A percentile compares a stretch with the other conserved stretches of the same genome.
Evolutionary conservation across 2,329 filamentous ascomycete genomes (phyloP).

Genomic region (Nemania sp.): DNA sequence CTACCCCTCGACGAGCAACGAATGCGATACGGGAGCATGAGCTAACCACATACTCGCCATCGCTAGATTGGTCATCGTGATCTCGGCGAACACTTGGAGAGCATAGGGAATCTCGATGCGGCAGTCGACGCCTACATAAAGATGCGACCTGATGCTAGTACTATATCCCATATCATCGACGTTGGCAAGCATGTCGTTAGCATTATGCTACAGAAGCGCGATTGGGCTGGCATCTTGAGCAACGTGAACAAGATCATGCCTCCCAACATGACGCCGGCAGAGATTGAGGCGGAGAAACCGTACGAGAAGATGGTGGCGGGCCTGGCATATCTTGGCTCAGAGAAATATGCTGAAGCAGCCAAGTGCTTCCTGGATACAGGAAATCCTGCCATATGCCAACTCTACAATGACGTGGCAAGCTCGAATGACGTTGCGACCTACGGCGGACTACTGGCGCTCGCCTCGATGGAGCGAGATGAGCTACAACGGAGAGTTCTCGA

Average conservation of each 20-base stretch:
- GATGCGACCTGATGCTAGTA: constrained; percentile 90
- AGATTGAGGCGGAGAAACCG: constrained; percentile 52
- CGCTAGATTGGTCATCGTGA: constrained; percentile 93
- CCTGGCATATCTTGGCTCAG: constrained; percentile 53
- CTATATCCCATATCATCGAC: constrained; percentile 79
- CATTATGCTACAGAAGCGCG: constrained; percentile 74
- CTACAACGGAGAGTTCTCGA: constrained; percentile 79
- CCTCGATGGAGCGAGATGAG: constrained; percentile 80
- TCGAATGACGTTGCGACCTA: constrained; percentile 92
- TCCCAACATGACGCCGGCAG: constrained; percentile 49
- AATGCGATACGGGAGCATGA: not conserved
- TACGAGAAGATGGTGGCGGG: constrained; percentile 59
- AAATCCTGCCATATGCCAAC: constrained; percentile 52
- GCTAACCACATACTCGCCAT: constrained; percentile 2
- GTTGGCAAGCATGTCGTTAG: constrained; percentile 79
- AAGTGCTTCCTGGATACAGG: constrained; percentile 69
- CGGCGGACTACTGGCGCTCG: constrained; percentile 85
- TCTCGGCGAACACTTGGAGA: constrained; percentile 80
- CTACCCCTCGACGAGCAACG: not conserved
- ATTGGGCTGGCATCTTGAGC: constrained; percentile 73
- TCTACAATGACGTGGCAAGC: constrained; percentile 73
- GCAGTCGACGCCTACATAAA: constrained; percentile 79
- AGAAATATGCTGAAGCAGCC: constrained; percentile 66
- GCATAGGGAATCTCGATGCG: constrained; percentile 71
- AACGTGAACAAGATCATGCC: constrained; percentile 66